Evolutionary conservation across 1,284 basidiomycete genomes (phyloP), one percentile per base, ranked within the genome.

Genomic region (Pascua guehoae): DNA sequence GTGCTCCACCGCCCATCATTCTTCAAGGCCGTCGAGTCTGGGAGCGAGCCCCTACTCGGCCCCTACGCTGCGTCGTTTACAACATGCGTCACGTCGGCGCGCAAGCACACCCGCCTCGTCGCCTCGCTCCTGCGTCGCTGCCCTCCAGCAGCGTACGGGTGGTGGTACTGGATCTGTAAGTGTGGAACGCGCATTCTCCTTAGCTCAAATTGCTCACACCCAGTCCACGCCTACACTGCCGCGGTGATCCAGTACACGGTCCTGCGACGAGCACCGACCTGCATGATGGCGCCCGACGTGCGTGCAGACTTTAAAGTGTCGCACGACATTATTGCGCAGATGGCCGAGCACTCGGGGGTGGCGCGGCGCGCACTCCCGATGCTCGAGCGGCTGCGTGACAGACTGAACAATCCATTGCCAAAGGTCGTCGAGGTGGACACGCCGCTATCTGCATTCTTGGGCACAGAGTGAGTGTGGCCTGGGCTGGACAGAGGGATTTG

Each of bases 91-190:
- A 57, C 55, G n/a, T 61, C 61, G 2, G 63, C 65, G 9, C 48
- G 65, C 15, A 61, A 60, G 43, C 65, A 66, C 51, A 61, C 56
- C 11, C 58, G 55, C 2, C 50, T 66, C 5, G 60, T 65, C 37
- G 49, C 54, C 1, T 63, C 61, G 2, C 24, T 66, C 17, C 45
- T 66, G 2, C 47, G 48, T 17, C 42, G 50, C 36, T 49, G 51
- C 12, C 54, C 63, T 8, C 46, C 48, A 11, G 65, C 61, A 1
- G 65, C 58, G 3, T 53, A 59, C 18, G 57, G 54, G 5, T 66
- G 65, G 65, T 65, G 65, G 61, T 65, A 63, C 54, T 66, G 60
- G 52, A 53, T 60, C 41, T 62, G 60, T 62, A 42, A 62, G 60
- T 44, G 8, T 11, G 36, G 24, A 32, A 32, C 7, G 24, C 24